Evolutionary conservation across 2,329 filamentous ascomycete species (phyloP).

Genomic region (Aspergillus novoparasiticus): DNA sequence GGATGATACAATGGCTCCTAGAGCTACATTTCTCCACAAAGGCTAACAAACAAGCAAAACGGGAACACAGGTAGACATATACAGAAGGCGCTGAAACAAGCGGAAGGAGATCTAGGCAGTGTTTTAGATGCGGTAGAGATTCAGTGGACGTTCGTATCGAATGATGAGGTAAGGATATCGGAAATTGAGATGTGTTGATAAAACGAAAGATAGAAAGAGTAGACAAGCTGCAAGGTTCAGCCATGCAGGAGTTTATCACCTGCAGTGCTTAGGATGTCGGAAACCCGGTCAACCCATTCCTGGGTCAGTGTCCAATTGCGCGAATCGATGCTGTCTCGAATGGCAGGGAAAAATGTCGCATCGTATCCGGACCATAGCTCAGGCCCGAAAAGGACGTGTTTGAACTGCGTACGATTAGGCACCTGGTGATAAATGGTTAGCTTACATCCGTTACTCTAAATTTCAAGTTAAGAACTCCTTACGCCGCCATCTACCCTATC

Average conservation of each 20-base stretch:
- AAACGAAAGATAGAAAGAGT: not conserved
- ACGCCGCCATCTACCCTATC: constrained; percentile 71
- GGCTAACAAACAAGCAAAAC: not conserved
- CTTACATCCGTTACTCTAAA: not conserved
- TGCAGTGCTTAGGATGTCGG: constrained; percentile 66
- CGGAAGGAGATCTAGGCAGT: not conserved
- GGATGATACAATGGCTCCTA: not conserved
- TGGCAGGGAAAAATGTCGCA: constrained; percentile 75
- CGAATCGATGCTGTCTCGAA: constrained; percentile 75
- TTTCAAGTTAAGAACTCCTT: constrained; percentile 47
- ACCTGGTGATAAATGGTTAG: constrained; percentile 55
- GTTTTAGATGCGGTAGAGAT: not conserved
- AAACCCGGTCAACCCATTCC: constrained; percentile 70
- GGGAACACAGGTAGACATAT: constrained; percentile 1
- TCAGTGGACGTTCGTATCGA: not conserved
- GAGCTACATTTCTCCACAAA: not conserved
- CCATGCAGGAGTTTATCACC: constrained; percentile 50
- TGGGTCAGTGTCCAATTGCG: constrained; percentile 72
- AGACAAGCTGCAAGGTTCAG: constrained; percentile 23
- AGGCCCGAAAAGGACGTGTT: constrained; percentile 87
- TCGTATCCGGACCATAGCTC: constrained; percentile 73
- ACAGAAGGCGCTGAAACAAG: constrained; percentile 3
- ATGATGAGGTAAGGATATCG: not conserved
- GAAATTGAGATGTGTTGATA: not conserved
- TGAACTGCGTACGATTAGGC: constrained; percentile 87